Base-by-base conservation (phyloP, 2,329 filamentous ascomycete species). In the Aureobasidium musti region DNA sequence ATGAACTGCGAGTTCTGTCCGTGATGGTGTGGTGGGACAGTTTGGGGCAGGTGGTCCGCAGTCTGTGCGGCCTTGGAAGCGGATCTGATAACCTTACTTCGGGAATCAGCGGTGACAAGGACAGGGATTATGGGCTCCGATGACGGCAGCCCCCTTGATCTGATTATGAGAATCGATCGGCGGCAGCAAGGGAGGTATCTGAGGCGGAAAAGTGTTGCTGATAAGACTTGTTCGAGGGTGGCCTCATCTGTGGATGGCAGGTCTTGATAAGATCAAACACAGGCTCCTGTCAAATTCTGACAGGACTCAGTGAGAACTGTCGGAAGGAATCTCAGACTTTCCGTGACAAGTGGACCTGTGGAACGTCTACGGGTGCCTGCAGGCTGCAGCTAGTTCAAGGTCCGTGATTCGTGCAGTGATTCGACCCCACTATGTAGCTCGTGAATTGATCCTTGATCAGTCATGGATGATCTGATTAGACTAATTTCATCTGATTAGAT, bases 51-150 rank as follows among this genome's bases (percentile, higher is more conserved):
- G n/a, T 43, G 37, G 39, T 10, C 39, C 53, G 28, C 23, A 21
- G 45, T 54, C 45, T 43, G 35, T 65, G 45, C 33, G 54, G 17
- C 43, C n/a, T 47, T 52, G 49, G 26, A 45, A 56, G 65, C 66
- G 60, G 66, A 67, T 67, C 66, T 65, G 66, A 67, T 67, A 67
- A 67, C 66, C 61, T 65, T 59, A 61, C 35, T 54, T 53, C 53
- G 66, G 59, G 59, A 43, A 37, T 13, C 26, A 33, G 37, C 45
- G 65, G 57, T 59, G 23, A 21, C 13, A 21, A 41, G 14, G 53
- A 41, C 43, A 30, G 19, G 33, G 35, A 49, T 26, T 26, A 4
- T 11, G 45, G 8, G 43, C 45, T 63, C 59, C 59, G 59, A 52
- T 63, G 23, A 41, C 59, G 59, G 57, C 28, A 14, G 19, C 6